A percentile compares a stretch with the other conserved stretches of the same genome.
phyloP scores from a whole-genome alignment of 2,329 filamentous ascomycete species.

The Fusarium graminum region DNA sequence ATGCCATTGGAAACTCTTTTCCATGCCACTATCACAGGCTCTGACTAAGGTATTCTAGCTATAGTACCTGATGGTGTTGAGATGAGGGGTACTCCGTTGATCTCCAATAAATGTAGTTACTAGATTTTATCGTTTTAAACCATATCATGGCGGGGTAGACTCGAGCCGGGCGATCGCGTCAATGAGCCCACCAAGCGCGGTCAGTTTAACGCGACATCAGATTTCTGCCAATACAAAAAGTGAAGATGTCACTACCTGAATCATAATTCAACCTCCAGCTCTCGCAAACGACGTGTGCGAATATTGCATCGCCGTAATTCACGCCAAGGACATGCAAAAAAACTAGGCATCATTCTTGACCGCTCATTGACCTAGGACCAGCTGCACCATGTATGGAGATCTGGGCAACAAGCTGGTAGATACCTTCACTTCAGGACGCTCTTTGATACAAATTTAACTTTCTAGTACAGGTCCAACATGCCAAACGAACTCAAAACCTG shows the following conservation, averaged over 20 bases:
- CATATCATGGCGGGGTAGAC: conserved; percentile 48
- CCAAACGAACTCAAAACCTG: conserved; percentile 92
- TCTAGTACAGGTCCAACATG: conserved; percentile 82
- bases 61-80: not conserved
- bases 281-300: not conserved
- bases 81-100: conserved; percentile 39
- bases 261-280: conserved; percentile 8
- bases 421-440: conserved; percentile 33
- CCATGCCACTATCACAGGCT: conserved; percentile 17
- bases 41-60: not conserved
- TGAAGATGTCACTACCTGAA: conserved; percentile 20
- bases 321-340: conserved; percentile 5
- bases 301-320: not conserved
- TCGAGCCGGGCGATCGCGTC: conserved; percentile 25
- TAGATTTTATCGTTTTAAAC: conserved; percentile 42
- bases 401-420: conserved; percentile 85
- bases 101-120: conserved; percentile 20
- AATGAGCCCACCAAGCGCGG: conserved; percentile 32
- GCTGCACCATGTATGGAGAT: conserved; percentile 82
- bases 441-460: conserved; percentile 18
- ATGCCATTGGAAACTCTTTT: not conserved
- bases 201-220: conserved; percentile 33
- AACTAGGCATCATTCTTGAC: conserved; percentile 1
- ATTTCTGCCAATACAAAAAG: conserved; percentile 19
- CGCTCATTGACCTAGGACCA: conserved; percentile 10